Evolutionary conservation across 1,139 yeast species (phyloP).

Genomic region (Yamadazyma triangularis): DNA sequence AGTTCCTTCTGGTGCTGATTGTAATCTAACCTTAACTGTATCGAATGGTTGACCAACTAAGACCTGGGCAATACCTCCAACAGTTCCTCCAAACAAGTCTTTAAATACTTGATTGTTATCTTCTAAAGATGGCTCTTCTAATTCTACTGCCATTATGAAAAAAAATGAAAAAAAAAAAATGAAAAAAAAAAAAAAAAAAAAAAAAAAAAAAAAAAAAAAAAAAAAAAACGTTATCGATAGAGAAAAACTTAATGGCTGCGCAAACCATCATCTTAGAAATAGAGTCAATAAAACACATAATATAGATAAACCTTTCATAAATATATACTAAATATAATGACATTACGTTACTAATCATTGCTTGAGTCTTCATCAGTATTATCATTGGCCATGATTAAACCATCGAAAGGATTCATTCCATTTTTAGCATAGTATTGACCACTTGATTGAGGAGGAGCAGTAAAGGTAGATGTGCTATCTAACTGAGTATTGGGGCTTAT

Average conservation of each 20-base stretch:
- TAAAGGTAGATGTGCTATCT: conserved; percentile 8
- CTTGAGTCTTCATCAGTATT: too few species aligned
- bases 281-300: too few species aligned
- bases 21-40: conserved; percentile 87
- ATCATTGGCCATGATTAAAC: conserved; percentile 36
- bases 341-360: too few species aligned
- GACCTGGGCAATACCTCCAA: conserved; percentile 94
- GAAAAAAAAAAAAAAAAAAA: too few species aligned
- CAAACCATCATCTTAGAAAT: too few species aligned
- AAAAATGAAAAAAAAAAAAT: too few species aligned
- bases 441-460: conserved; percentile 33
- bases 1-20: conserved; percentile 76
- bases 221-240: too few species aligned
- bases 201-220: too few species aligned
- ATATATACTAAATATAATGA: too few species aligned
- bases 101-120: conserved; percentile 58
- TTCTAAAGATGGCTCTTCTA: conserved; percentile 44
- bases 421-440: conserved; percentile 36
- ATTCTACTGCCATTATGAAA: conserved; percentile 36
- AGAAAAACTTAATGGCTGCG: too few species aligned
- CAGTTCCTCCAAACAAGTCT: conserved; percentile 85
- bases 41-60: conserved; percentile 96
- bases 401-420: conserved; percentile 42
- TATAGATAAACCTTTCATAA: too few species aligned
- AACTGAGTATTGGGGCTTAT: conserved; percentile 12